Evolutionary conservation across 2,329 filamentous ascomycete genomes (phyloP).

Genomic region (Hymenoscyphus scutula): DNA sequence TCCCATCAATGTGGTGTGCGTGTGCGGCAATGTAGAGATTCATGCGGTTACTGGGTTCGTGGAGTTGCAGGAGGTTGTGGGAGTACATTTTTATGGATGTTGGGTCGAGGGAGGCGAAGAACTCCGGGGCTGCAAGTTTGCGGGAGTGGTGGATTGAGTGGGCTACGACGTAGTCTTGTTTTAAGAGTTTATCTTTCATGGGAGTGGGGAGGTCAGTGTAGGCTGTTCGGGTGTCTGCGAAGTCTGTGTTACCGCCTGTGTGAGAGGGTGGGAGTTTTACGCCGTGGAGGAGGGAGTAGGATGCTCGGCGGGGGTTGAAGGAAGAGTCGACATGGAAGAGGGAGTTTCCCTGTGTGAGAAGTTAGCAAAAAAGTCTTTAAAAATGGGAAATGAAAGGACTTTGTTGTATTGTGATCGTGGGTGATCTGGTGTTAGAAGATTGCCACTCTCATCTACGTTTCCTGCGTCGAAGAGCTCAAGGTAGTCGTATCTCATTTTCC

Average conservation of each 20-base stretch:
- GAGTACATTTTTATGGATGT: conserved; percentile 31
- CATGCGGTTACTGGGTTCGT: conserved; percentile 50
- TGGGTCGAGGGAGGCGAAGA: conserved; percentile 44
- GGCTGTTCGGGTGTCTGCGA: conserved; percentile 52
- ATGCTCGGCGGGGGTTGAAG: conserved; percentile 54
- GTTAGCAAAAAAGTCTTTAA: not conserved
- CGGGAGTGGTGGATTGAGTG: conserved; percentile 53
- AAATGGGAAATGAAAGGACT: conserved; percentile 39
- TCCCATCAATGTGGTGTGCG: conserved; percentile 50
- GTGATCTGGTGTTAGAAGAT: conserved; percentile 22
- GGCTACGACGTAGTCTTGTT: conserved; percentile 45
- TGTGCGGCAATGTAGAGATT: conserved; percentile 55
- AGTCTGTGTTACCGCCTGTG: conserved; percentile 51
- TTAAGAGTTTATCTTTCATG: conserved; percentile 33
- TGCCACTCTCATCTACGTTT: conserved; percentile 50
- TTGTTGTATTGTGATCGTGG: conserved; percentile 26
- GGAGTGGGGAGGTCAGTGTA: conserved; percentile 45
- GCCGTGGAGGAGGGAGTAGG: conserved; percentile 51
- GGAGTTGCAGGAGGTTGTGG: conserved; percentile 50
- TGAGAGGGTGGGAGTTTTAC: conserved; percentile 47
- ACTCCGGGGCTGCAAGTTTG: conserved; percentile 49
- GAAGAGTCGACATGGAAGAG: conserved; percentile 55
- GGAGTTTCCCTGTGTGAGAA: conserved; percentile 38
- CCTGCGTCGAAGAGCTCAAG: conserved; percentile 56
- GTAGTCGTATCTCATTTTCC: conserved; percentile 43